These are phyloP conservation scores for Puccinellia tenuiflora DNA, from an alignment of 176 grass and related monocot genomes.

Conservation along the genomic window DNA sequence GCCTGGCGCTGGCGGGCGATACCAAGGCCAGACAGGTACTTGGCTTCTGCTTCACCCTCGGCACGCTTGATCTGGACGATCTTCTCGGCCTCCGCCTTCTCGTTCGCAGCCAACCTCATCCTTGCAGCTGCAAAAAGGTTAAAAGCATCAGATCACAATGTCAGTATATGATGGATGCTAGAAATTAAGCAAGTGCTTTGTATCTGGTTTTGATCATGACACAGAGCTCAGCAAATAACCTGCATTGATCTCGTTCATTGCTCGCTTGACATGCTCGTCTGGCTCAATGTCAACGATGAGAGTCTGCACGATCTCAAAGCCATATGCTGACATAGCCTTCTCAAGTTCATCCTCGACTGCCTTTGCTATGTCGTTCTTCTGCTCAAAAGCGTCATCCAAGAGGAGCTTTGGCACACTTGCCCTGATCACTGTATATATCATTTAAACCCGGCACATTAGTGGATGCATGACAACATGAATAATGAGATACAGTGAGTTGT, in stretches of 20 bases:
- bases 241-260: slow-evolving; percentile 92
- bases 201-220: neutral
- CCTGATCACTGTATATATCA: slow-evolving; percentile 58
- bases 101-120: slow-evolving; percentile 66
- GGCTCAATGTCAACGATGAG: slow-evolving; percentile 79
- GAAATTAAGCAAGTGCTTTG: neutral
- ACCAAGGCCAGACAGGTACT: slow-evolving; percentile 69
- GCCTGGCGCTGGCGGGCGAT: slow-evolving; percentile 78
- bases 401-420: slow-evolving; percentile 68
- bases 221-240: slow-evolving; percentile 14
- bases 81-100: slow-evolving; percentile 88
- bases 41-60: slow-evolving; percentile 75
- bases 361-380: slow-evolving; percentile 78
- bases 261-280: slow-evolving; percentile 63
- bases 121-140: slow-evolving; percentile 52
- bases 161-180: neutral
- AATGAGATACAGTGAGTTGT: neutral
- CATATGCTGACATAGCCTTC: slow-evolving; percentile 71
- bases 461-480: neutral
- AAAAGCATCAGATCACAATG: neutral
- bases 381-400: slow-evolving; percentile 72
- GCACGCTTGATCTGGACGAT: slow-evolving; percentile 86
- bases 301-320: slow-evolving; percentile 58
- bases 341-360: slow-evolving; percentile 79
- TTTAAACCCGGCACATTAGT: neutral